Evolutionary conservation across 495 filamentous ascomycete species (phyloP).

Genomic region (Penicillium riverlandense): DNA sequence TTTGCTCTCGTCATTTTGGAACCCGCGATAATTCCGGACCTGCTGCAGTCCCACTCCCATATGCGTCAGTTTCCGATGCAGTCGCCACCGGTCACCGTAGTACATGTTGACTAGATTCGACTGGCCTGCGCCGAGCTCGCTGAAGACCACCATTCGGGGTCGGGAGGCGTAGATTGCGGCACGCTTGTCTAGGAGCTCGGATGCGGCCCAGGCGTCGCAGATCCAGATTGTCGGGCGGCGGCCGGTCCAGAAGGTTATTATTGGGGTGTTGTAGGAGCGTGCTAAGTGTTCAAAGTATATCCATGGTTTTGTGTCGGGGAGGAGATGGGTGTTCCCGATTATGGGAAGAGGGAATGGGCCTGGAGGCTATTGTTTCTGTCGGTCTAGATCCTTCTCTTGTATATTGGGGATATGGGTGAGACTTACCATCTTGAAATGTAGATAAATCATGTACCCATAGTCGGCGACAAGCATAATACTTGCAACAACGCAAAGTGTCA

Average conservation of each 20-base stretch:
- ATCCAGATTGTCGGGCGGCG: conserved; percentile 59
- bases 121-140: conserved; percentile 46
- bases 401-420: not conserved
- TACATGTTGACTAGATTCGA: conserved; percentile 53
- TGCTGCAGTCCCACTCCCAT: conserved; percentile 53
- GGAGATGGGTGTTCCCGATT: conserved; percentile 51
- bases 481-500: no score
- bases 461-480: conserved; percentile 1
- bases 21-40: conserved; percentile 49
- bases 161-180: conserved; percentile 17
- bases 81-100: conserved; percentile 52
- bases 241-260: conserved; percentile 57
- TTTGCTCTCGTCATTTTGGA: conserved; percentile 51
- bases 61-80: conserved; percentile 57
- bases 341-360: conserved; percentile 31
- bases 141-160: conserved; percentile 21
- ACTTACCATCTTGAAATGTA: conserved; percentile 9
- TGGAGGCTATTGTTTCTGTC: conserved; percentile 37
- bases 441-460: conserved; percentile 9
- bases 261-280: conserved; percentile 29
- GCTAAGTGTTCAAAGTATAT: conserved; percentile 56
- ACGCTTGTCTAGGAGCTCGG: conserved; percentile 36
- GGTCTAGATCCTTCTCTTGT: not conserved
- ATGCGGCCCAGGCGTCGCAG: conserved; percentile 56
- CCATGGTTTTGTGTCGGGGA: conserved; percentile 58